Percentiles rank a stretch among this genome's conserved stretches.
Evolutionary conservation across 148 eudicot species (phyloP).

Genomic region (Chenopodium formosanum): DNA sequence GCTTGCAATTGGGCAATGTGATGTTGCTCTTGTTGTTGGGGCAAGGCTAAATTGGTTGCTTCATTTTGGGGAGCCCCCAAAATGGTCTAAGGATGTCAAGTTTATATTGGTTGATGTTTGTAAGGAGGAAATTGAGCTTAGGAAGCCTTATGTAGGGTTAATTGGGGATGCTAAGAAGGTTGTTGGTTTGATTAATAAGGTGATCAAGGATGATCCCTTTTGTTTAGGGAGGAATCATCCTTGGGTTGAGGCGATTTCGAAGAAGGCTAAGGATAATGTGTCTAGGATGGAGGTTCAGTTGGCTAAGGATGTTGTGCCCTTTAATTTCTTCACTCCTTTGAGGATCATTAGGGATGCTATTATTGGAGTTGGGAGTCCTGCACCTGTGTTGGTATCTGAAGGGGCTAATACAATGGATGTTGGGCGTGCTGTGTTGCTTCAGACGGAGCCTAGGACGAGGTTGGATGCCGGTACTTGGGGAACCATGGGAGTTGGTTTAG

Average conservation of each 20-base stretch:
- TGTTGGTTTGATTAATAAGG: slow-evolving; percentile 53
- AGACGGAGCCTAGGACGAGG: slow-evolving; percentile 94
- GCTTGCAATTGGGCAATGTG: slow-evolving; percentile 87
- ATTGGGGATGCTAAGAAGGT: slow-evolving; percentile 81
- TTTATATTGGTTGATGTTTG: slow-evolving; percentile 73
- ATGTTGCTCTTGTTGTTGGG: slow-evolving; percentile 83
- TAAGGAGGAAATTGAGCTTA: slow-evolving; percentile 71
- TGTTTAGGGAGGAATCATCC: slow-evolving; percentile 73
- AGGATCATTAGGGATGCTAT: slow-evolving; percentile 92
- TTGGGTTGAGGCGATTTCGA: slow-evolving; percentile 71
- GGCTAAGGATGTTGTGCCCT: slow-evolving; percentile 86
- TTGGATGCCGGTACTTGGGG: slow-evolving; percentile 99
- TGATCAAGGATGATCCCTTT: slow-evolving; percentile 90
- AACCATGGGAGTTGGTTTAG: slow-evolving; percentile 98
- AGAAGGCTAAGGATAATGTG: slow-evolving; percentile 81
- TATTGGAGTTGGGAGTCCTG: slow-evolving; percentile 68
- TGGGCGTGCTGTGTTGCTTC: slow-evolving; percentile 79
- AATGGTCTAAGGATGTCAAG: slow-evolving; percentile 86
- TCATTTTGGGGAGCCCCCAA: slow-evolving; percentile 94
- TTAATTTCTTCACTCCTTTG: slow-evolving; percentile 85
- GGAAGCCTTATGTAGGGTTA: slow-evolving; percentile 74
- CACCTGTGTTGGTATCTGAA: slow-evolving; percentile 84
- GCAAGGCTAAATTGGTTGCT: slow-evolving; percentile 94
- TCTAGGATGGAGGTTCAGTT: slow-evolving; percentile 75
- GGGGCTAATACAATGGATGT: slow-evolving; percentile 99